phyloP scores from a whole-genome alignment of 306 rosid species.

The Glycine latifolia region DNA sequence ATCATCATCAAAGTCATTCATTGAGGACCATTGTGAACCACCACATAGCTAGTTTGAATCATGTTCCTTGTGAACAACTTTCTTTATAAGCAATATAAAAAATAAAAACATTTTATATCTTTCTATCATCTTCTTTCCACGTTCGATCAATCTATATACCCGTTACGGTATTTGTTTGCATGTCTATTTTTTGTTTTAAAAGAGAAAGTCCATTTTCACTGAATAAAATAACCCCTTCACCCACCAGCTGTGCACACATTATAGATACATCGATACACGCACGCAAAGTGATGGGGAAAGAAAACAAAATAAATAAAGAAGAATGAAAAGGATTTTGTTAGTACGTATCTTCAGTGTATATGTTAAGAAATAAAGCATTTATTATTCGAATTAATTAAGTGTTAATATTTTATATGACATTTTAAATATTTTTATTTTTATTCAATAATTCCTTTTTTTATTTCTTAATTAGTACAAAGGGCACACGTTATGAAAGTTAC shows the following conservation, averaged over 20 bases:
- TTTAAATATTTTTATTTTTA: no score
- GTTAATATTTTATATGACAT: background rate
- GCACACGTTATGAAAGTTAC: no score
- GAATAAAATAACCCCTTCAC: background rate
- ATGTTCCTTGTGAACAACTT: no score
- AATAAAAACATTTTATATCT: no score
- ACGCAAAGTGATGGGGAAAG: background rate
- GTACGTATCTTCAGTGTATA: background rate
- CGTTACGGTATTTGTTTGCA: background rate
- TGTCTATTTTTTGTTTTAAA: slow-evolving; percentile 7
- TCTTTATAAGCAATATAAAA: background rate
- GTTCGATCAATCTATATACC: background rate
- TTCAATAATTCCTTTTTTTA: no score
- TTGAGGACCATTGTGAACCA: no score
- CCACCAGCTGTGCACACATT: background rate
- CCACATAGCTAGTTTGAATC: no score
- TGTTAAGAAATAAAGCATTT: background rate
- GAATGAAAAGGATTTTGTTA: background rate
- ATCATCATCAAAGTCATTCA: no score
- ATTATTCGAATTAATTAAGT: background rate
- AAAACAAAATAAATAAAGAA: background rate
- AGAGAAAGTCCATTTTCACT: background rate
- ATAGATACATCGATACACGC: background rate
- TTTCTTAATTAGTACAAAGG: no score
- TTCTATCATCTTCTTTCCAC: background rate